These are phyloP conservation scores for Coprinopsis cinerea DNA, from an alignment of 768 basidiomycete species.

Conservation along the genomic window DNA sequence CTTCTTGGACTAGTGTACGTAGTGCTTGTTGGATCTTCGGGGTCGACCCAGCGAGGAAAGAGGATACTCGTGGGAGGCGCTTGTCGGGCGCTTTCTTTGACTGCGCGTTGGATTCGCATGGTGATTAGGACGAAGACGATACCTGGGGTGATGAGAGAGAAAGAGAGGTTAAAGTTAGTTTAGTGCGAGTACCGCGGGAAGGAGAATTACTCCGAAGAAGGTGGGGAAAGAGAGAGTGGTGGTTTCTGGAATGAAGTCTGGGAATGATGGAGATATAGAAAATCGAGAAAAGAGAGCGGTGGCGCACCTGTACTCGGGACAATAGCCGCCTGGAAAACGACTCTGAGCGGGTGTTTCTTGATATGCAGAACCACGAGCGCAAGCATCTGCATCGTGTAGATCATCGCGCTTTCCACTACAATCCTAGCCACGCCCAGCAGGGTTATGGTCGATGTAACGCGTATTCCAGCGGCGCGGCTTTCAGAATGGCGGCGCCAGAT, in stretches of 20 bases:
- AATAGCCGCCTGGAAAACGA: conserved; percentile 23
- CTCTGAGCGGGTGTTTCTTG: conserved; percentile 18
- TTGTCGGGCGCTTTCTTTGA: not conserved
- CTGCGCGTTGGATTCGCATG: conserved; percentile 20
- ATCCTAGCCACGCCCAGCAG: conserved; percentile 21
- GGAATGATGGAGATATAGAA: not conserved
- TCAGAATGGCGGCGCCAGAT: conserved; percentile 21
- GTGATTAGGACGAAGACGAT: conserved; percentile 27
- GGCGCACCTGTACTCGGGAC: conserved; percentile 24
- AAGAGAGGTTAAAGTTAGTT: no score
- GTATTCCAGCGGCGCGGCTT: conserved; percentile 17
- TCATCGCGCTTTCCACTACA: conserved; percentile 26
- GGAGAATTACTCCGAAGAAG: no score
- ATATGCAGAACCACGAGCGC: conserved; percentile 23
- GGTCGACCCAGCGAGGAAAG: not conserved
- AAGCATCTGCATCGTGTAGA: conserved; percentile 24
- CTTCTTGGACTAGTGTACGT: no score
- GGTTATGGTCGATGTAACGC: conserved; percentile 8
- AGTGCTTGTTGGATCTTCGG: no score
- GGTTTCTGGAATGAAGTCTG: not conserved
- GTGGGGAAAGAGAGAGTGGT: no score
- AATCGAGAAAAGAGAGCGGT: not conserved
- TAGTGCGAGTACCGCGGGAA: no score
- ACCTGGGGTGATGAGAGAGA: conserved; percentile 12
- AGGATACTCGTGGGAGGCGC: not conserved